Base-by-base conservation (phyloP, 2,329 filamentous ascomycete species). In the Talaromyces sp. region DNA sequence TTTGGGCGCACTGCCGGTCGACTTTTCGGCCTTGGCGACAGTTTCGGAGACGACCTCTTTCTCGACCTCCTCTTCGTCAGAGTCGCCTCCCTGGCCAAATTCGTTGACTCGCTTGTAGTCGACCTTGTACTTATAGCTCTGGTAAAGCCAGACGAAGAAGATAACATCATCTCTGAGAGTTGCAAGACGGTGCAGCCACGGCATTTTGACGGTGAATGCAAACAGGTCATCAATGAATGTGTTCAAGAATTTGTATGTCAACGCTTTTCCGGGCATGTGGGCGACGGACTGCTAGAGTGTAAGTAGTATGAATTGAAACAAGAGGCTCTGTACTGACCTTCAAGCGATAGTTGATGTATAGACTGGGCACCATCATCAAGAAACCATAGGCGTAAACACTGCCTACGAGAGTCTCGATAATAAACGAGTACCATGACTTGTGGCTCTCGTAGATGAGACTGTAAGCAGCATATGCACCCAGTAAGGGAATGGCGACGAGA, bases 201-300 rank as follows among this genome's bases (percentile, higher is more conserved):
- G 95, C 95, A 99, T 99, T 80, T 98, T 98, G 81, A 99, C 97
- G 43, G 95, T 99, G 71, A 98, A 99, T 2, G 95, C 95, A 72
- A 99, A 99, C 32, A 99, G 82, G 72, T 99, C 95, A 76, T 99
- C 95, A 74, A 99, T 98, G 75, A 99, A 99, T 5, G 95, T 98
- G 80, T 98, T 97, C 66, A 98, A 81, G 78, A 96, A 96, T 80
- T 98, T 97, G 84, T 97, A 97, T 75, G 88, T 93, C 91, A 99
- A 95, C 54, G 95, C 92, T 79, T 91, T 93, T 67, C 84, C 91
- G 1, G 95, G 93, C 93, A 99, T 96, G 78, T 99, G 95, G 11
- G 95, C 95, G 35, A 98, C 91, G 67, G 80, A 84, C 75, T 86
- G 62, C 11, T 58, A 53, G 32, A 55, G 61, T 35, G 63, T 65